Evolutionary conservation across 495 filamentous ascomycete species (phyloP).

Genomic region (Hypoxylon crocopeplum): DNA sequence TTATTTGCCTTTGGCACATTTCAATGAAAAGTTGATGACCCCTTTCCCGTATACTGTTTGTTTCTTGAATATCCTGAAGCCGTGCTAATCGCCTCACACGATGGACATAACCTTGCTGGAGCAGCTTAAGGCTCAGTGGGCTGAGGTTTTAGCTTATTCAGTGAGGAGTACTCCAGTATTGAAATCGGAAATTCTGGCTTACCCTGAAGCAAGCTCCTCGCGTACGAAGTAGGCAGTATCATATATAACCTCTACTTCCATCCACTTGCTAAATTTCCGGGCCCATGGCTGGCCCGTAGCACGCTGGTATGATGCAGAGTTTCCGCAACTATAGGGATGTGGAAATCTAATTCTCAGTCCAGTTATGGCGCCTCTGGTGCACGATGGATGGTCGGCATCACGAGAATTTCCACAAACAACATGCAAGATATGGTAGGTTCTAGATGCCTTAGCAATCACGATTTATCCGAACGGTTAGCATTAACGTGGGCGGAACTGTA

Average conservation of each 20-base stretch:
- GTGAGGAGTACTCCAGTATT: constrained; percentile 11
- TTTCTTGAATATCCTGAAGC: too few species aligned
- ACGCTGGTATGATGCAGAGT: constrained; percentile 36
- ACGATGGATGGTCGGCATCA: constrained; percentile 23
- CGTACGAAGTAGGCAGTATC: background rate
- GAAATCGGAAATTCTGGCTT: background rate
- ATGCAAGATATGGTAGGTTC: constrained; percentile 18
- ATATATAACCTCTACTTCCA: constrained; percentile 55
- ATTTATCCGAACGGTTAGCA: background rate
- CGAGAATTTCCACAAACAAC: constrained; percentile 9
- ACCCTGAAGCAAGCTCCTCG: constrained; percentile 1
- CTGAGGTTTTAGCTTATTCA: constrained; percentile 1
- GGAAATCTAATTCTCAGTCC: background rate
- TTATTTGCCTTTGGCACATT: too few species aligned
- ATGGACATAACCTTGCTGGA: too few species aligned
- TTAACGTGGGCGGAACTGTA: too few species aligned
- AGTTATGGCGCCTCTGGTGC: constrained; percentile 30
- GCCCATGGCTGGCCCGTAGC: constrained; percentile 39
- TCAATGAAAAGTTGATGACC: too few species aligned
- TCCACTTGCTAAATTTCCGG: constrained; percentile 53
- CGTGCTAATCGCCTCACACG: too few species aligned
- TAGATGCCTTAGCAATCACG: background rate
- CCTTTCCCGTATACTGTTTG: too few species aligned
- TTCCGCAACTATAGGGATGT: background rate
- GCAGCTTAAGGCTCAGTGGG: constrained; percentile 13